Evolutionary conservation across 1,284 basidiomycete species (phyloP).

Genomic region (Puccinia coronata): DNA sequence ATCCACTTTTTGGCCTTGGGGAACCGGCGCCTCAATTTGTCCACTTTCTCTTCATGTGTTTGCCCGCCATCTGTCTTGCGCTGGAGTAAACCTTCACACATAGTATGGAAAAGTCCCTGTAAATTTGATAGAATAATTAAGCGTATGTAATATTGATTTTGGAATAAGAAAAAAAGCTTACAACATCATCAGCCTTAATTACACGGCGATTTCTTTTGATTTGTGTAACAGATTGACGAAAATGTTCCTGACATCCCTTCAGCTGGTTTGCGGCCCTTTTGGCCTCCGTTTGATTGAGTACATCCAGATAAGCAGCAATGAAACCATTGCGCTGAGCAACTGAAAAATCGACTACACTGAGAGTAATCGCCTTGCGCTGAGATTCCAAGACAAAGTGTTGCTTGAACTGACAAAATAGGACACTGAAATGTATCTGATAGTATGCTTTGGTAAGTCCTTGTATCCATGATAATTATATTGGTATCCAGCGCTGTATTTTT

Average conservation of each 20-base stretch:
- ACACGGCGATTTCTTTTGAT: not conserved
- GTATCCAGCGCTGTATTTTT: not conserved
- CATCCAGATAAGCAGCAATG: not conserved
- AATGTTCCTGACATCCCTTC: constrained; percentile 8
- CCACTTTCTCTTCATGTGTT: not conserved
- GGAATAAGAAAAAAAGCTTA: too few relatives aligned
- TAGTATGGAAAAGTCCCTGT: not conserved
- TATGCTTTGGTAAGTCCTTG: not conserved
- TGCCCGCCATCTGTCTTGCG: not conserved
- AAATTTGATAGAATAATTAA: too few relatives aligned
- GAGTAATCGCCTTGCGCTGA: not conserved
- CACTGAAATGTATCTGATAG: not conserved
- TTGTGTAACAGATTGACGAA: not conserved
- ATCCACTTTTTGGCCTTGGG: not conserved
- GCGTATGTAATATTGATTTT: too few relatives aligned
- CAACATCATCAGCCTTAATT: too few relatives aligned
- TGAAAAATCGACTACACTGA: not conserved
- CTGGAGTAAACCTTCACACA: not conserved
- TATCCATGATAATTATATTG: not conserved
- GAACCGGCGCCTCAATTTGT: not conserved
- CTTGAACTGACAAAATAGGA: not conserved
- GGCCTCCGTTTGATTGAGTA: not conserved
- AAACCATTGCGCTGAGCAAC: not conserved
- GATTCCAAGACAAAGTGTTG: not conserved
- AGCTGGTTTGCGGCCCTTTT: not conserved